Conservation (phyloP, 2,329 filamentous ascomycete species). For the Aureobasidium pullulans region DNA sequence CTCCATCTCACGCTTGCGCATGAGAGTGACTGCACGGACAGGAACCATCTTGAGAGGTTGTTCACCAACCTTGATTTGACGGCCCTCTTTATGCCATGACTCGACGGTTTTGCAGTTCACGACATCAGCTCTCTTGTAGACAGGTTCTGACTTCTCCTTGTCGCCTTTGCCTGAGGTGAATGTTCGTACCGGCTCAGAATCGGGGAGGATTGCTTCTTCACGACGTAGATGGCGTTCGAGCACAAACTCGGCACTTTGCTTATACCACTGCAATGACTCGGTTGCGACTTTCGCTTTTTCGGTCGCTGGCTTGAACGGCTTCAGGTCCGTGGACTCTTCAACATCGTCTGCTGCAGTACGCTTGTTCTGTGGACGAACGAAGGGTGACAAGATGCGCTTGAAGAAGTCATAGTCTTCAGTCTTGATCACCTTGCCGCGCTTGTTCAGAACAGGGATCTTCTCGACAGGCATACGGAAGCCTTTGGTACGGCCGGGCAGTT, state of each 20-base stretch:
- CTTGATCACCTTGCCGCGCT: conserved; percentile 65
- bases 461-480: conserved; percentile 70
- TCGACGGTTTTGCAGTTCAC: conserved; percentile 83
- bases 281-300: conserved; percentile 42
- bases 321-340: conserved; percentile 72
- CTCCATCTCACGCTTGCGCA: conserved; percentile 80
- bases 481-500: conserved; percentile 84
- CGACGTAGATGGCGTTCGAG: conserved; percentile 80
- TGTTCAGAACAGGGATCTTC: conserved; percentile 73
- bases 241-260: conserved; percentile 75
- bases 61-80: conserved; percentile 63
- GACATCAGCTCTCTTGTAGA: conserved; percentile 73
- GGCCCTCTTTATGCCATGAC: conserved; percentile 96
- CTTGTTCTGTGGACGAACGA: conserved; percentile 47
- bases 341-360: conserved; percentile 66
- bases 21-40: conserved; percentile 82
- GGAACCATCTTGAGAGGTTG: conserved; percentile 79
- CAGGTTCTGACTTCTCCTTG: conserved; percentile 66
- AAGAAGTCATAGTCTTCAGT: conserved; percentile 87
- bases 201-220: conserved; percentile 75
- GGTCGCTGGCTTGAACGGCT: conserved; percentile 56
- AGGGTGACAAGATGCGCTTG: conserved; percentile 67
- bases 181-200: conserved; percentile 60
- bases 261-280: conserved; percentile 76
- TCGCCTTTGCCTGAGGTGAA: conserved; percentile 72